Evolutionary conservation across 495 filamentous ascomycete genomes (phyloP).

Genomic region (Lasiosphaeria hispida): DNA sequence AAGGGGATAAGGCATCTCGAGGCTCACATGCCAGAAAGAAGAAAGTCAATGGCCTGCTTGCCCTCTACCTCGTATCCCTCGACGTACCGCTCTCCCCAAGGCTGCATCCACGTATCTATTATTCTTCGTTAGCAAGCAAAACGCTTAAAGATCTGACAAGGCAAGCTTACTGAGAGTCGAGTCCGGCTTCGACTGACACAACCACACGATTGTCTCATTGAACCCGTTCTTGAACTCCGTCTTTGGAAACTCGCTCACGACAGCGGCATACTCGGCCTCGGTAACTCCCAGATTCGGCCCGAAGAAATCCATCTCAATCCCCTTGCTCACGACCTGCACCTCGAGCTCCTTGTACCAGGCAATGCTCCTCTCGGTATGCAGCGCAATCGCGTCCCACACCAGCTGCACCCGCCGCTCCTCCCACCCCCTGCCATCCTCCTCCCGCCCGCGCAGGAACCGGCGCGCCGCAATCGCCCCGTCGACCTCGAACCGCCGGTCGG

Average conservation of each 20-base stretch:
- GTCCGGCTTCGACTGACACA: slow-evolving; percentile 26
- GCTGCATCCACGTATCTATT: slow-evolving; percentile 15
- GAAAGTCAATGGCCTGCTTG: neutral
- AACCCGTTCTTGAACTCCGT: slow-evolving; percentile 27
- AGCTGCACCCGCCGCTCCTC: slow-evolving; percentile 36
- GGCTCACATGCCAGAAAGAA: too few relatives aligned
- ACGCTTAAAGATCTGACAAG: neutral
- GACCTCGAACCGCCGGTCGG: slow-evolving; percentile 41
- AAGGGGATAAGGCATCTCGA: too few relatives aligned
- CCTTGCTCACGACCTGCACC: slow-evolving; percentile 38
- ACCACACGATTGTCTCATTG: slow-evolving; percentile 26
- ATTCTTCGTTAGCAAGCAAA: neutral
- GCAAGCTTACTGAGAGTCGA: slow-evolving; percentile 17
- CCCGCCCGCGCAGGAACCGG: slow-evolving; percentile 10
- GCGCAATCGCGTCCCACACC: slow-evolving; percentile 56
- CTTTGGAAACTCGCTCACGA: slow-evolving; percentile 37
- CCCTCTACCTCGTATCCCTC: slow-evolving; percentile 1
- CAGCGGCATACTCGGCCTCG: slow-evolving; percentile 27
- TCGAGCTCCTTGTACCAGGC: slow-evolving; percentile 45
- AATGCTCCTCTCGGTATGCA: slow-evolving; percentile 46
- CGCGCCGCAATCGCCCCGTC: slow-evolving; percentile 21
- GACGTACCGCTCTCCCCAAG: slow-evolving; percentile 15
- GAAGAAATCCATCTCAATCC: slow-evolving; percentile 49
- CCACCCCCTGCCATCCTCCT: slow-evolving; percentile 12
- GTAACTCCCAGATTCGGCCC: slow-evolving; percentile 34